phyloP scores from a whole-genome alignment of 768 basidiomycete species.

The Sporobolomyces phaffii region DNA sequence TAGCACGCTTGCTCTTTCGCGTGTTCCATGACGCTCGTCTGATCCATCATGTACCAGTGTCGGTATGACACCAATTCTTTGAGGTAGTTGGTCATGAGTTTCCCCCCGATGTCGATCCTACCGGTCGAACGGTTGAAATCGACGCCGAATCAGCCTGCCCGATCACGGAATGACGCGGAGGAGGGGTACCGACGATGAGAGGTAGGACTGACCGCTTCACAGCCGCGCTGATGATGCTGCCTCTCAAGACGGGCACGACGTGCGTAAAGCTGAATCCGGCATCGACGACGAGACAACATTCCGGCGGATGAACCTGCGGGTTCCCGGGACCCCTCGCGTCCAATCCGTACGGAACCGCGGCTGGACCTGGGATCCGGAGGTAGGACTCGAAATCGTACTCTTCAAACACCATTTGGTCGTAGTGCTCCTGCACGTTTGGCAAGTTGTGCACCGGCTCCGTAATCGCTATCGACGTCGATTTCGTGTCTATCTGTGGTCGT shows the following conservation, averaged over 20 bases:
- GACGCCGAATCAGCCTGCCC: too few relatives aligned
- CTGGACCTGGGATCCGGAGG: constrained; percentile 76
- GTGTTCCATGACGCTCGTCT: constrained; percentile 86
- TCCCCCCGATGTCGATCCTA: constrained; percentile 91
- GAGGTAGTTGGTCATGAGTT: constrained; percentile 88
- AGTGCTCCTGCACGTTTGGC: constrained; percentile 81
- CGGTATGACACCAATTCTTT: constrained; percentile 90
- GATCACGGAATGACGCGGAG: too few relatives aligned
- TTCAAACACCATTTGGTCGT: constrained; percentile 93
- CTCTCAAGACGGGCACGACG: constrained; percentile 72
- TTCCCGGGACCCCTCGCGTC: constrained; percentile 32
- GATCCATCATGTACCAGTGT: constrained; percentile 98
- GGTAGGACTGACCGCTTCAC: constrained; percentile 62
- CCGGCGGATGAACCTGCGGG: constrained; percentile 51
- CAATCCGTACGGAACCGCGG: constrained; percentile 65
- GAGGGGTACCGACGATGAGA: too few relatives aligned
- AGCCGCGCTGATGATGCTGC: constrained; percentile 67
- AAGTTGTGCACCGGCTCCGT: constrained; percentile 94
- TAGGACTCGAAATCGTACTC: constrained; percentile 89
- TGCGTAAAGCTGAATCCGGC: constrained; percentile 93
- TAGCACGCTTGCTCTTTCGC: constrained; percentile 88
- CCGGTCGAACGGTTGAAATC: not conserved
- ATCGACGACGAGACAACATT: constrained; percentile 78
- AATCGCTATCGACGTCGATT: constrained; percentile 62
- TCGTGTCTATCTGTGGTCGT: constrained; percentile 58